Conservation (phyloP, 208 protist species). For the Leishmania aethiopica region DNA sequence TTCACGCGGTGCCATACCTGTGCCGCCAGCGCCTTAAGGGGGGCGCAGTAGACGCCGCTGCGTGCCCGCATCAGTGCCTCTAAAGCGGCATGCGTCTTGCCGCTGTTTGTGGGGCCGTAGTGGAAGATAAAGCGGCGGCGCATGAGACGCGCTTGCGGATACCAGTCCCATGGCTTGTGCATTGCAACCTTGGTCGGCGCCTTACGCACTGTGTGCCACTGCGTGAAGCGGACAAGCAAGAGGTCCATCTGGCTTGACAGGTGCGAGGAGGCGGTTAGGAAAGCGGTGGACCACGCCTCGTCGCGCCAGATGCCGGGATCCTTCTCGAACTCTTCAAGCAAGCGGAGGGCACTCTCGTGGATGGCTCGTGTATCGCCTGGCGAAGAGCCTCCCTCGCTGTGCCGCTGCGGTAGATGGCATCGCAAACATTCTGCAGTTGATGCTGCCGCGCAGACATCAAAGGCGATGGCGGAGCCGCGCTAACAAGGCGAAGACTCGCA, state of each 20-base stretch:
- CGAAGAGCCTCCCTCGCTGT: slow-evolving; percentile 49
- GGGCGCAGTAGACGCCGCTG: slow-evolving; percentile 93
- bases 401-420: slow-evolving; percentile 56
- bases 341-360: slow-evolving; percentile 59
- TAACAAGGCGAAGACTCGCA: background rate
- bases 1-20: slow-evolving; percentile 91
- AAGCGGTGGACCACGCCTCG: slow-evolving; percentile 27
- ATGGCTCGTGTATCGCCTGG: slow-evolving; percentile 67
- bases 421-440: slow-evolving; percentile 34
- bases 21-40: slow-evolving; percentile 93
- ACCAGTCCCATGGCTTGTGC: slow-evolving; percentile 82
- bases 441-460: slow-evolving; percentile 5
- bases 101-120: slow-evolving; percentile 95
- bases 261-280: slow-evolving; percentile 17
- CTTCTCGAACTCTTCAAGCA: slow-evolving; percentile 52
- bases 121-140: slow-evolving; percentile 88
- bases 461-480: background rate
- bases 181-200: slow-evolving; percentile 65
- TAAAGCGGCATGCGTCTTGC: slow-evolving; percentile 93
- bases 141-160: slow-evolving; percentile 77
- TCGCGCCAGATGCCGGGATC: slow-evolving; percentile 40
- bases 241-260: slow-evolving; percentile 30
- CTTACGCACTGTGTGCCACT: slow-evolving; percentile 66
- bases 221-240: slow-evolving; percentile 45
- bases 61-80: slow-evolving; percentile 54